Evolutionary conservation across 2,329 filamentous ascomycete species (phyloP).

Genomic region (Colletotrichum gloeosporioides): DNA sequence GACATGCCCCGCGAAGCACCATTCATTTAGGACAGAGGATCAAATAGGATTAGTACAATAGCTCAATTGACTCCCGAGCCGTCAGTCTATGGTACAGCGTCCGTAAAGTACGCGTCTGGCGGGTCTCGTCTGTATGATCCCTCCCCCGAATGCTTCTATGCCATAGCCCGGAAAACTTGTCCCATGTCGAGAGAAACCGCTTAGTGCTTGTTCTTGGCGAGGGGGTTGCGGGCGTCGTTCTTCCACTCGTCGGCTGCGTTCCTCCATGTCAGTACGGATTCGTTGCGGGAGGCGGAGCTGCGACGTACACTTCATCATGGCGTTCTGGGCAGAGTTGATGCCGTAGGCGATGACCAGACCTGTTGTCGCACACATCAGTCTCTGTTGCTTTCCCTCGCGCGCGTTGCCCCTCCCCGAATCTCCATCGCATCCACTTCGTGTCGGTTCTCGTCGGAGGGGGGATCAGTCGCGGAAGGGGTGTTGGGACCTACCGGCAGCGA

Average conservation of each 20-base stretch:
- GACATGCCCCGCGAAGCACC: neutral
- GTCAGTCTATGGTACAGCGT: constrained; percentile 26
- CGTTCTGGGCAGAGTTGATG: constrained; percentile 81
- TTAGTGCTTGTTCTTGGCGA: constrained; percentile 57
- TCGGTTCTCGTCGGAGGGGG: neutral
- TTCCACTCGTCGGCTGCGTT: constrained; percentile 86
- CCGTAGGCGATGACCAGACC: constrained; percentile 89
- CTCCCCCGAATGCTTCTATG: constrained; percentile 1
- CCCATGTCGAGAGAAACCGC: constrained; percentile 5
- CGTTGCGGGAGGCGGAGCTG: neutral
- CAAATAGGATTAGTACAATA: constrained; percentile 5
- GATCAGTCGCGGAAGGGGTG: neutral
- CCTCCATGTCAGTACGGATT: constrained; percentile 27
- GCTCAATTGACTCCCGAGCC: constrained; percentile 14
- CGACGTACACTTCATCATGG: constrained; percentile 76
- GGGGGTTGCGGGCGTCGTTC: constrained; percentile 93
- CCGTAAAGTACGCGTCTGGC: constrained; percentile 7
- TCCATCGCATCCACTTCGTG: neutral
- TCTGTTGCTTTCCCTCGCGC: neutral
- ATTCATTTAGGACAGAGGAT: neutral
- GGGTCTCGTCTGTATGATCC: neutral
- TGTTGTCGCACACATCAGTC: constrained; percentile 39
- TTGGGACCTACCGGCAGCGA: constrained; percentile 80
- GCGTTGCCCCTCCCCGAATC: neutral
- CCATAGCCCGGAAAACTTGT: constrained; percentile 7